Evolutionary conservation across 2,329 filamentous ascomycete genomes (phyloP), one percentile per base, ranked within the genome.

Genomic region (Ceratocystis cubensis): DNA sequence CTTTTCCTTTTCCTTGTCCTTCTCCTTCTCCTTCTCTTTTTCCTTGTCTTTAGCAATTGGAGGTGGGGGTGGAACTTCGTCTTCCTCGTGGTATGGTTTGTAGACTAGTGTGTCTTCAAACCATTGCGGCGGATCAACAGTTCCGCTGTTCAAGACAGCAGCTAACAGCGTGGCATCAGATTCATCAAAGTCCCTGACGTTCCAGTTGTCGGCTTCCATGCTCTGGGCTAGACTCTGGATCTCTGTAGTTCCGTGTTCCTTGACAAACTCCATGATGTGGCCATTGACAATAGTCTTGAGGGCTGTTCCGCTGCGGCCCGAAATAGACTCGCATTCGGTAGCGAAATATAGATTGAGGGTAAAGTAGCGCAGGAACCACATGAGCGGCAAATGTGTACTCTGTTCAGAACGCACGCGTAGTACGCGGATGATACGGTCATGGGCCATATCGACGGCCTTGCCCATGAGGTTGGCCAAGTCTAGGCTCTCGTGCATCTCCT

Each of bases 251-350:
- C 87, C 86, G 71, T 90, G 84, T 44, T 80, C 80, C 67, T 87
- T 82, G 28, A 93, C 86, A 73, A 91, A 94, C 15, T 90, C 88
- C 71, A 84, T 88, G 74, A 95, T 93, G 70, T 95, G 90, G 37
- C 81, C 82, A 70, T 93, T 92, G 68, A 95, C 88, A 41, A 91
- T 83, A 20, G 83, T 89, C 75, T 93, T 93, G 5, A 95, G 77
- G 1, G 85, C 80, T 2, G 85, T 87, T 7, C 89, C 88, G 68
- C 88, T 88, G 66, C 88, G 83, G 0, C 90, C 89, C 25, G 88
- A 93, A 22, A 94, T 86, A 17, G 88, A 87, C 75, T 95, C 90
- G 72, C 90, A 94, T 73, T 95, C 90, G 69, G 91, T 91, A 61
- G 88, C 88, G 74, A 95, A 94, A 66, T 91, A 83, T 6, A 91